Evolutionary conservation across 2,329 filamentous ascomycete genomes (phyloP).

Genomic region (Pezicula carpinea): DNA sequence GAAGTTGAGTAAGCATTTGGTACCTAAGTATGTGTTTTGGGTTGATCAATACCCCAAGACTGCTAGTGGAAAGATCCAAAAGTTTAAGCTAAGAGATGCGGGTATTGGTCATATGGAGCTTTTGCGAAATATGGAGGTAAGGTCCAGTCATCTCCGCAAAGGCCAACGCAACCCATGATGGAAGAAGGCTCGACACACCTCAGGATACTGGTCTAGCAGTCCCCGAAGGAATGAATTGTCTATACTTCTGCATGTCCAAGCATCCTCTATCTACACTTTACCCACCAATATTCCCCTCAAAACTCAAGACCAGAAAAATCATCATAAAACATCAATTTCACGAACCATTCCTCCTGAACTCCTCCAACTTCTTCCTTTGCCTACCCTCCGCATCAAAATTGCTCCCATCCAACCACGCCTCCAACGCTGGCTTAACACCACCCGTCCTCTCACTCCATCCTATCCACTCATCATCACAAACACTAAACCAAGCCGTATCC

Average conservation of each 20-base stretch:
- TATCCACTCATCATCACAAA: constrained; percentile 54
- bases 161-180: too few species aligned
- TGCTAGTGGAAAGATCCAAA: constrained; percentile 94
- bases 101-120: constrained; percentile 41
- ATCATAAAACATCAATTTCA: too few species aligned
- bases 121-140: too few species aligned
- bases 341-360: constrained; percentile 1
- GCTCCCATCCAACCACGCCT: constrained; percentile 46
- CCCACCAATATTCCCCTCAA: too few species aligned
- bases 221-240: too few species aligned
- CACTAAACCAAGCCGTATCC: constrained; percentile 57
- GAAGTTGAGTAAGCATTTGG: constrained; percentile 68
- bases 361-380: constrained; percentile 40
- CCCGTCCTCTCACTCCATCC: not conserved
- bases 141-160: too few species aligned
- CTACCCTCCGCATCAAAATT: constrained; percentile 52
- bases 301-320: too few species aligned
- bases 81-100: constrained; percentile 75
- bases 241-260: too few species aligned
- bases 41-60: constrained; percentile 86
- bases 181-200: too few species aligned
- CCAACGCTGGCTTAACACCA: constrained; percentile 38
- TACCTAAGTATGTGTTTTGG: constrained; percentile 89
- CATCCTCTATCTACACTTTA: too few species aligned
- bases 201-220: too few species aligned